Evolutionary conservation across 1,284 basidiomycete genomes (phyloP), one percentile per base, ranked within the genome.

Genomic region (Agroathelia rolfsii): DNA sequence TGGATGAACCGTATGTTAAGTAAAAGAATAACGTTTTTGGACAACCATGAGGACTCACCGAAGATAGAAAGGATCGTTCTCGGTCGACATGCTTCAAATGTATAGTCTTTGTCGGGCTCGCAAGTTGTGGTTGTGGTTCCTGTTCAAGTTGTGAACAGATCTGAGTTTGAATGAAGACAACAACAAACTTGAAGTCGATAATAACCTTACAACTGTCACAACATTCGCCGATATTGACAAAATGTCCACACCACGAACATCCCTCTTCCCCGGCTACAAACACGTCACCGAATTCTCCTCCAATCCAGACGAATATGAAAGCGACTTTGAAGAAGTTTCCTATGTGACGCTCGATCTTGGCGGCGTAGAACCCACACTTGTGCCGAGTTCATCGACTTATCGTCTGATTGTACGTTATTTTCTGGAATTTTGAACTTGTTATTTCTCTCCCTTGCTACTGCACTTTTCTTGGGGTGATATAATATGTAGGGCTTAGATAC

Each of bases 61-160:
- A 43, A 90, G 68, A 61, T 92, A 92, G 61, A 90, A 84, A 10
- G 79, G 79, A 51, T 84, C 80, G 48, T 68, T 72, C 39, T 74
- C 70, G 46, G n/a, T n/a, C n/a, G n/a, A n/a, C n/a, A n/a, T n/a
- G n/a, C n/a, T n/a, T n/a, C n/a, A n/a, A n/a, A n/a, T n/a, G n/a
- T n/a, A n/a, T n/a, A n/a, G n/a, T n/a, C n/a, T n/a, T n/a, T n/a
- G n/a, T n/a, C n/a, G n/a, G n/a, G n/a, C n/a, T n/a, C n/a, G n/a
- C n/a, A n/a, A n/a, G n/a, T n/a, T n/a, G n/a, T n/a, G n/a, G n/a
- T n/a, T n/a, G n/a, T n/a, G n/a, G n/a, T n/a, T n/a, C n/a, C n/a
- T n/a, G n/a, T n/a, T n/a, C n/a, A n/a, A n/a, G n/a, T n/a, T n/a
- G n/a, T n/a, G n/a, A n/a, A n/a, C n/a, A n/a, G n/a, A n/a, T n/a